Evolutionary conservation across 208 protist genomes (phyloP).

Genomic region (Leishmania braziliensis): DNA sequence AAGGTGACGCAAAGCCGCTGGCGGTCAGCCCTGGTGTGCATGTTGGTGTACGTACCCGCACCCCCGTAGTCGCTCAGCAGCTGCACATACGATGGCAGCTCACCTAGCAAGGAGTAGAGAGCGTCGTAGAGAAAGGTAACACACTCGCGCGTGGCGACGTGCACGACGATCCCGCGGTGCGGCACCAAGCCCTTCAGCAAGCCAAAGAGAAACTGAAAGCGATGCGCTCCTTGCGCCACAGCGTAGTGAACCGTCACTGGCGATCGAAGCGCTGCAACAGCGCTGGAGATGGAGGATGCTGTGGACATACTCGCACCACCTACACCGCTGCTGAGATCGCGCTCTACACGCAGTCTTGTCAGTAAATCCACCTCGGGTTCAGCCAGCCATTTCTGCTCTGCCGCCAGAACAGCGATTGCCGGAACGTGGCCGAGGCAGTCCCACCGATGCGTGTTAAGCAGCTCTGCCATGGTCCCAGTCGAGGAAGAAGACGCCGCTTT

Average conservation of each 20-base stretch:
- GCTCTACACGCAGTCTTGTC: slow-evolving; percentile 14
- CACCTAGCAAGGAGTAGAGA: slow-evolving; percentile 50
- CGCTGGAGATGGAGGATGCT: background rate
- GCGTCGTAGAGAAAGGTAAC: slow-evolving; percentile 59
- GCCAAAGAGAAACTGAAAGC: slow-evolving; percentile 67
- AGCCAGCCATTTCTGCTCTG: slow-evolving; percentile 19
- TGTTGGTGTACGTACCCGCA: slow-evolving; percentile 39
- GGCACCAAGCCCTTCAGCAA: slow-evolving; percentile 50
- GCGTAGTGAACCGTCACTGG: slow-evolving; percentile 62
- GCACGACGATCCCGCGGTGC: slow-evolving; percentile 59
- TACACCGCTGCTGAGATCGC: background rate
- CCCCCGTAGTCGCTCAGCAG: slow-evolving; percentile 75
- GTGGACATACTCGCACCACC: background rate
- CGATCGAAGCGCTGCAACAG: slow-evolving; percentile 13
- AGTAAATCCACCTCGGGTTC: slow-evolving; percentile 21
- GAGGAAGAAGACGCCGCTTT: slow-evolving; percentile 1
- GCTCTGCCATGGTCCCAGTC: background rate
- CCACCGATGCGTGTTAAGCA: slow-evolving; percentile 51
- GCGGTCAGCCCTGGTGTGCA: slow-evolving; percentile 41
- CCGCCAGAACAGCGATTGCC: slow-evolving; percentile 36
- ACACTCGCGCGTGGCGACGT: slow-evolving; percentile 68
- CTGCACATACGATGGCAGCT: slow-evolving; percentile 46
- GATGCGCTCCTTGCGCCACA: slow-evolving; percentile 51
- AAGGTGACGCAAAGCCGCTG: slow-evolving; percentile 42
- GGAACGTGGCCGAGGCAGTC: slow-evolving; percentile 56